These are phyloP conservation scores for Aspergillus neoniger DNA, from an alignment of 2,329 filamentous ascomycete genomes.

Conservation along the genomic window DNA sequence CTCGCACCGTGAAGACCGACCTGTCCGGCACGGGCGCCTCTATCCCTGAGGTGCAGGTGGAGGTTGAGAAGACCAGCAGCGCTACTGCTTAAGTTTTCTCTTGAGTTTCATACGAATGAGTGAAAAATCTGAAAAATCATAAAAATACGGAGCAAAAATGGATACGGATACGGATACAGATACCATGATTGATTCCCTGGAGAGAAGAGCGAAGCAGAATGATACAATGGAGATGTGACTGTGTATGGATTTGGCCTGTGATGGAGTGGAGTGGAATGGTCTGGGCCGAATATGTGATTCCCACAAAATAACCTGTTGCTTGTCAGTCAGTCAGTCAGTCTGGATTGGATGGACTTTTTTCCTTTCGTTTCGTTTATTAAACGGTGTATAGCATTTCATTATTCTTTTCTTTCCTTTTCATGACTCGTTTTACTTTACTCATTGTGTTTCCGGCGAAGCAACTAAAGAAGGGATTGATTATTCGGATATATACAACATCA, in stretches of 20 bases:
- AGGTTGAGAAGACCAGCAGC: slow-evolving; percentile 45
- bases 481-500: background rate
- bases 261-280: background rate
- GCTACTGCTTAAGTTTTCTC: slow-evolving; percentile 21
- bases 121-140: slow-evolving; percentile 12
- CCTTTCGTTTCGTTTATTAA: background rate
- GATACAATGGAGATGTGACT: background rate
- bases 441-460: background rate
- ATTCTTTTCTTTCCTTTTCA: background rate
- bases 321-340: no score
- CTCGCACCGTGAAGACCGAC: slow-evolving; percentile 70
- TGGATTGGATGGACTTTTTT: background rate
- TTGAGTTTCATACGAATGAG: slow-evolving; percentile 20
- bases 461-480: background rate
- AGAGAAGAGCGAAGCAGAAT: background rate
- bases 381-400: slow-evolving; percentile 4
- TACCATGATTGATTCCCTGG: slow-evolving; percentile 5
- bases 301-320: background rate
- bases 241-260: background rate
- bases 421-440: no score
- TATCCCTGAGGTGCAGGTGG: slow-evolving; percentile 59
- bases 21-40: slow-evolving; percentile 72
- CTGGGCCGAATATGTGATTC: background rate
- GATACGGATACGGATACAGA: background rate
- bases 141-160: slow-evolving; percentile 6